Conservation (phyloP, 345 rosid genomes). For the Gossypium rotundifolium region DNA sequence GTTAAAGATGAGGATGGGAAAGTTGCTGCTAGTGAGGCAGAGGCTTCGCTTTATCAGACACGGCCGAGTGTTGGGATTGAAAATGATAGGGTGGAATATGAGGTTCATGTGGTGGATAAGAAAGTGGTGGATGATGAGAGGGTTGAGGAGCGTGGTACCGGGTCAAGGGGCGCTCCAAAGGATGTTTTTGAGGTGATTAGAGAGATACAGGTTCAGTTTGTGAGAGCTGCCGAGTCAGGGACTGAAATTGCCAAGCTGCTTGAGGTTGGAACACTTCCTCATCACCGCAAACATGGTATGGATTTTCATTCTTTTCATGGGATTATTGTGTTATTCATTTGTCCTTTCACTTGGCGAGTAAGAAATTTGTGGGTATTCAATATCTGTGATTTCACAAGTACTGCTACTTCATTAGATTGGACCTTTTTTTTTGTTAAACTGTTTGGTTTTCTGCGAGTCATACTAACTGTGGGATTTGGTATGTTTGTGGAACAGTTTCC, state of each 20-base stretch:
- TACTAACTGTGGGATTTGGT: constrained; percentile 14
- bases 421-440: background rate
- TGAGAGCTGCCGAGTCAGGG: constrained; percentile 78
- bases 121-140: constrained; percentile 56
- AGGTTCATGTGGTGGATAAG: constrained; percentile 84
- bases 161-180: constrained; percentile 34
- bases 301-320: background rate
- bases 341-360: constrained; percentile 16
- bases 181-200: constrained; percentile 48
- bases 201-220: constrained; percentile 67
- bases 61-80: constrained; percentile 43
- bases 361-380: background rate
- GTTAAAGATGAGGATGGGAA: constrained; percentile 30
- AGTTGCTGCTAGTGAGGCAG: constrained; percentile 22
- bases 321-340: background rate
- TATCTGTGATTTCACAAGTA: background rate
- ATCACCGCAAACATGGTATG: constrained; percentile 72
- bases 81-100: constrained; percentile 47
- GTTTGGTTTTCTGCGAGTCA: constrained; percentile 1
- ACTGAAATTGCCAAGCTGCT: constrained; percentile 77
- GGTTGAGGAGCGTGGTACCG: constrained; percentile 34
- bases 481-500: constrained; percentile 38
- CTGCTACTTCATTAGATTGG: constrained; percentile 3
- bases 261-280: constrained; percentile 78
- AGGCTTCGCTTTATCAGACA: constrained; percentile 38